Conservation (phyloP, 306 rosid genomes). For the Quercus wislizeni region DNA sequence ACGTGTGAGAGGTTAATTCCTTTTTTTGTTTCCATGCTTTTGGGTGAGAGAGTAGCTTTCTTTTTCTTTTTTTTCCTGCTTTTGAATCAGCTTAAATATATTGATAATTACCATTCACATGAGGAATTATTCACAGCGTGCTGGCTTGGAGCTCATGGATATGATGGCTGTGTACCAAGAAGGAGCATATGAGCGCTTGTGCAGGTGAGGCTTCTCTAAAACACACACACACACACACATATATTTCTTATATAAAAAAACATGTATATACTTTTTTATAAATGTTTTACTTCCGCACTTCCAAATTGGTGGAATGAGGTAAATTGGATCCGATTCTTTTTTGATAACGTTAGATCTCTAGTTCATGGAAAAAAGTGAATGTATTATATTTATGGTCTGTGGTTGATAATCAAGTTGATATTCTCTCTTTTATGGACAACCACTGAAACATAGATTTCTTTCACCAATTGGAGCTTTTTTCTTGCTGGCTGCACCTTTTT, state of each 20-base stretch:
- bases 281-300: not conserved
- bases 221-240: not conserved
- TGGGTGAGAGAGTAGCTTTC: not conserved
- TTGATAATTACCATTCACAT: constrained; percentile 19
- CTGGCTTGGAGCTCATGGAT: constrained; percentile 96
- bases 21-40: too few relatives aligned
- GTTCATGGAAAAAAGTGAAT: not conserved
- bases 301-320: not conserved
- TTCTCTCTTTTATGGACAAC: not conserved
- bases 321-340: not conserved
- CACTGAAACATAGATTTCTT: not conserved
- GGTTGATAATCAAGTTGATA: not conserved
- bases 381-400: not conserved
- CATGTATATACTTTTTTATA: too few relatives aligned
- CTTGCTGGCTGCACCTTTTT: not conserved
- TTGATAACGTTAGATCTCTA: not conserved
- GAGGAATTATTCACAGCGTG: constrained; percentile 62
- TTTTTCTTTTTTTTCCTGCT: constrained; percentile 4
- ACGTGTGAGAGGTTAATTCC: not conserved
- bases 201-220: constrained; percentile 57
- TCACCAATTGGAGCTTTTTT: not conserved
- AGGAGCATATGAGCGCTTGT: constrained; percentile 96
- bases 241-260: too few relatives aligned
- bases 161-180: constrained; percentile 99
- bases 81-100: not conserved